phyloP scores from a whole-genome alignment of 805 yeast species.

The Henningerozyma blattae region DNA sequence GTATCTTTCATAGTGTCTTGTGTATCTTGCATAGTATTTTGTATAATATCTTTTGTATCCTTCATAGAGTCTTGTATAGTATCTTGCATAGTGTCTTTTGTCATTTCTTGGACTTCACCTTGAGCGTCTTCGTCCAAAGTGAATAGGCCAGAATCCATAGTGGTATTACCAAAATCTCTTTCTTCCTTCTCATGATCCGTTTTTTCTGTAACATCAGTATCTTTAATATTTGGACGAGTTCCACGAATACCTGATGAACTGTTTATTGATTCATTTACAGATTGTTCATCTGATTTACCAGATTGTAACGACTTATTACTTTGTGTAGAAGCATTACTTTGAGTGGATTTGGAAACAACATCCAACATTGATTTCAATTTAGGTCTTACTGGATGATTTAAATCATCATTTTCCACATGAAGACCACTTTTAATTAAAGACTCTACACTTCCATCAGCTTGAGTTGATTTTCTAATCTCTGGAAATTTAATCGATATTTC shows the following conservation, averaged over 20 bases:
- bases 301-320: no score
- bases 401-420: no score
- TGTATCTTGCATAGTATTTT: no score
- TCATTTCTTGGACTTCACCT: constrained; percentile 1
- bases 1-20: no score
- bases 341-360: constrained; percentile 8
- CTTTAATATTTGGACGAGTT: background rate
- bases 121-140: constrained; percentile 5
- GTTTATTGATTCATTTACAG: no score
- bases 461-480: constrained; percentile 14
- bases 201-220: background rate
- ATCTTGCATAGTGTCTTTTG: no score
- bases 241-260: no score
- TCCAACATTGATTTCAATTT: constrained; percentile 18
- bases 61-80: no score
- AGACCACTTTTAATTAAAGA: background rate
- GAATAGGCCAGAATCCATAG: constrained; percentile 1
- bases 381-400: background rate
- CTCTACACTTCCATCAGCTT: background rate
- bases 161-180: background rate
- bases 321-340: no score
- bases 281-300: background rate
- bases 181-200: constrained; percentile 1
- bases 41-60: no score
- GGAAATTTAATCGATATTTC: constrained; percentile 12